A percentile compares a stretch with the other conserved stretches of the same genome.
phyloP scores from a whole-genome alignment of 306 rosid genomes.

The Cicer yamashitae region DNA sequence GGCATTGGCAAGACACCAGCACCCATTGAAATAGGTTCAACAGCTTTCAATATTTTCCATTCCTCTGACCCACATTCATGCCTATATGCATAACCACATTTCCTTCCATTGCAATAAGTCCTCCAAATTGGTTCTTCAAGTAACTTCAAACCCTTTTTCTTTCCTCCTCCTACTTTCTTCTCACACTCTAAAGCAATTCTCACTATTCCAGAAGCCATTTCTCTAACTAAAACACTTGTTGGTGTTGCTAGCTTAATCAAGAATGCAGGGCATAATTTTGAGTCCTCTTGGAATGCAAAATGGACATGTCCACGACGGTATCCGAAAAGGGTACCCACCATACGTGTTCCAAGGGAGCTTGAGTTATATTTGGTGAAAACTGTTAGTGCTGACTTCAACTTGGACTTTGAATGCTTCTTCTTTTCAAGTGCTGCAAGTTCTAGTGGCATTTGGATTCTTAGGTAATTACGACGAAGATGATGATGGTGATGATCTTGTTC shows the following conservation, averaged over 20 bases:
- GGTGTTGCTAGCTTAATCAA: slow-evolving; percentile 75
- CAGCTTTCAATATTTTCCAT: slow-evolving; percentile 76
- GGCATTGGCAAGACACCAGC: slow-evolving; percentile 84
- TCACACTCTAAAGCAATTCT: slow-evolving; percentile 85
- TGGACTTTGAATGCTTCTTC: slow-evolving; percentile 54
- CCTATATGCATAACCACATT: slow-evolving; percentile 69
- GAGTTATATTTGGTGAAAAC: slow-evolving; percentile 48
- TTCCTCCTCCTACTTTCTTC: slow-evolving; percentile 43
- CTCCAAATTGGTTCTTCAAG: slow-evolving; percentile 75
- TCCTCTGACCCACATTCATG: slow-evolving; percentile 71
- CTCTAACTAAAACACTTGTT: slow-evolving; percentile 72
- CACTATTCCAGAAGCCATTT: slow-evolving; percentile 90
- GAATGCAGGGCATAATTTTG: slow-evolving; percentile 60
- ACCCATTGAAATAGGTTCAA: slow-evolving; percentile 86
- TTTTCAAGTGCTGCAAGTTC: slow-evolving; percentile 3
- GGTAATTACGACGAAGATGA: background rate
- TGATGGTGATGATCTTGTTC: background rate
- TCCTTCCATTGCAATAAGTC: slow-evolving; percentile 82
- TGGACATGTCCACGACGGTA: slow-evolving; percentile 79
- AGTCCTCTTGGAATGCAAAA: slow-evolving; percentile 72
- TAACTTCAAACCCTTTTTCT: slow-evolving; percentile 38
- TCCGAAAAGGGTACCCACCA: slow-evolving; percentile 86
- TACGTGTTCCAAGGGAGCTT: slow-evolving; percentile 47
- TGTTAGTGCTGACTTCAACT: slow-evolving; percentile 60
- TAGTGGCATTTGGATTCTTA: slow-evolving; percentile 35